Evolutionary conservation across 2,329 filamentous ascomycete genomes (phyloP), one percentile per base, ranked within the genome.

Genomic region (Pseudogymnoascus sp.): DNA sequence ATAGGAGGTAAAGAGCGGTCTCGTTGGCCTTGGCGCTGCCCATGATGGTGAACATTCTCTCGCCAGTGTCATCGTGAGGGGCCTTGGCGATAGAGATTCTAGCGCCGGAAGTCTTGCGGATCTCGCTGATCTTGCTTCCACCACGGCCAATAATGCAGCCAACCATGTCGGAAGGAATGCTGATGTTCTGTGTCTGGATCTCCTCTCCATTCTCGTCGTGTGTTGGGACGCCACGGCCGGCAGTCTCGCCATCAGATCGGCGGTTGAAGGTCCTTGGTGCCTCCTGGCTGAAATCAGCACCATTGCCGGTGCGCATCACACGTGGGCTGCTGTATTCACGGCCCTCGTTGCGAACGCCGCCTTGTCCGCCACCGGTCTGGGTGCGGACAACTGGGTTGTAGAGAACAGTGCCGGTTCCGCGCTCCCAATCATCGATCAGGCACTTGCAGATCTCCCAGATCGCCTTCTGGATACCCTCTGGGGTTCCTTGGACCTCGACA

Each of bases 11-110:
- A 28, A 99, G 83, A 4, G 95, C 95, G 70, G 92, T 93, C 79
- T 99, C 95, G 72, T 99, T 99, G 68, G 92, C 91, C 78, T 89
- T 89, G 65, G 91, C 88, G 65, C 90, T 96, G 69, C 95, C 95
- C 84, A 96, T 97, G 75, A 99, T 99, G 73, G 95, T 99, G 81
- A 99, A 99, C 95, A 99, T 99, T 72, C 95, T 89, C 83, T 99
- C 95, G 69, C 95, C 95, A 65, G 91, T 96, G 70, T 98, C 95
- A 71, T 99, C 95, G 73, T 99, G 95, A 63, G 95, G 91, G 56
- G 93, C 89, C 84, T 87, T 63, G 71, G 93, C 93, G 76, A 98
- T 98, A 53, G 93, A 97, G 78, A 99, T 99, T 72, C 93, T 90
- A 66, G 95, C 95, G 65, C 93, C 93, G 62, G 95, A 99, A 66